Evolutionary conservation across 2,329 filamentous ascomycete genomes (phyloP).

Genomic region (Fusarium sp.): DNA sequence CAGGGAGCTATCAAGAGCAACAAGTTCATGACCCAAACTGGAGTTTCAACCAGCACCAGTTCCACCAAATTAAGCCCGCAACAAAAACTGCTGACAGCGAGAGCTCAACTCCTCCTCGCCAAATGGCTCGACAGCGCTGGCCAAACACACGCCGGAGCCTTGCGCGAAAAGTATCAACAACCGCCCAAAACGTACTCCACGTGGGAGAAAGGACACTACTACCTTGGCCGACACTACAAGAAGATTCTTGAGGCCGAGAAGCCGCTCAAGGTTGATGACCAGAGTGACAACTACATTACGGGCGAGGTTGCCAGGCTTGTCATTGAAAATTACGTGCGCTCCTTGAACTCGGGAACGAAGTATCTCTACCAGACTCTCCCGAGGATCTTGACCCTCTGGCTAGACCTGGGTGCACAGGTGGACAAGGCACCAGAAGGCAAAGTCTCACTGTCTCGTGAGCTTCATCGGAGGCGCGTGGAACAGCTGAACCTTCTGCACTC

Average conservation of each 20-base stretch:
- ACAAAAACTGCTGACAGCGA: conserved; percentile 73
- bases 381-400: conserved; percentile 91
- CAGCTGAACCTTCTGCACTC: conserved; percentile 77
- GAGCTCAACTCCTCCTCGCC: conserved; percentile 88
- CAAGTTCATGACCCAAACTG: conserved; percentile 71
- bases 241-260: conserved; percentile 94
- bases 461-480: conserved; percentile 68
- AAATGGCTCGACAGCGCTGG: conserved; percentile 98
- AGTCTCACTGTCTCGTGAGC: conserved; percentile 63
- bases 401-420: conserved; percentile 86
- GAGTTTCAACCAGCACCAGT: conserved; percentile 49
- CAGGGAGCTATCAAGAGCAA: conserved; percentile 87
- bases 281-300: conserved; percentile 79
- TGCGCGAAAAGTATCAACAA: conserved; percentile 85
- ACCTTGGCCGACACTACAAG: conserved; percentile 96
- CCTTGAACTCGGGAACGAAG: conserved; percentile 89
- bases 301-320: conserved; percentile 90
- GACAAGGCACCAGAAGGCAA: conserved; percentile 71
- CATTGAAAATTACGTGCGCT: conserved; percentile 92
- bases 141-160: conserved; percentile 85
- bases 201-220: conserved; percentile 99
- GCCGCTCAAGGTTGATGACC: conserved; percentile 78
- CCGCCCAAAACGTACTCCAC: conserved; percentile 76
- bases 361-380: conserved; percentile 96
- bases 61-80: conserved; percentile 56